A percentile compares a stretch with the other conserved stretches of the same genome.
These are phyloP conservation scores for Cordyceps farinosa DNA, from an alignment of 2,329 filamentous ascomycete genomes.

Conservation along the genomic window DNA sequence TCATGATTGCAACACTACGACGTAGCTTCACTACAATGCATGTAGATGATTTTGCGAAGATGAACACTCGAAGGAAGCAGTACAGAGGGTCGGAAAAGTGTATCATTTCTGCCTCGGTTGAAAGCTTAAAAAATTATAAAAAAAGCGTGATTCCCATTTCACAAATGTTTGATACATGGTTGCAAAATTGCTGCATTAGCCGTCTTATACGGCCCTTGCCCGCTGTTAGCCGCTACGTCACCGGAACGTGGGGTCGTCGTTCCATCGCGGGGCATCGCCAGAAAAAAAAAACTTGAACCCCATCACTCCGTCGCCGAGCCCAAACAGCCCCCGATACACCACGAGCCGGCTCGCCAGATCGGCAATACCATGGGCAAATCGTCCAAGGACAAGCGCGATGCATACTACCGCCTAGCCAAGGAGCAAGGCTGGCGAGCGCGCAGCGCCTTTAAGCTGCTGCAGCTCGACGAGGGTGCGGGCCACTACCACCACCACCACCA, in stretches of 20 bases:
- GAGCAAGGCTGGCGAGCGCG: constrained; percentile 97
- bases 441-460: constrained; percentile 94
- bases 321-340: too few relatives aligned
- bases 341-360: too few relatives aligned
- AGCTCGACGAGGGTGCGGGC: constrained; percentile 72
- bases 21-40: too few relatives aligned
- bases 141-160: too few relatives aligned
- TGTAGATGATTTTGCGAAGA: too few relatives aligned
- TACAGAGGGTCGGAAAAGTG: too few relatives aligned
- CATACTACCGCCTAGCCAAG: constrained; percentile 95
- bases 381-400: constrained; percentile 97
- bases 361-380: constrained; percentile 76
- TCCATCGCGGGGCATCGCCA: constrained; percentile 8
- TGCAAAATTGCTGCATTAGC: not conserved
- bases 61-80: too few relatives aligned
- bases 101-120: too few relatives aligned
- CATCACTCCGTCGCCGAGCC: not conserved
- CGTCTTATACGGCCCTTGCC: not conserved
- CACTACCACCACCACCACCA: not conserved
- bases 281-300: not conserved
- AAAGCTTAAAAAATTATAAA: too few relatives aligned
- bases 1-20: too few relatives aligned
- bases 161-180: too few relatives aligned
- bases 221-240: not conserved
- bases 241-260: constrained; percentile 1